Conservation (phyloP, 2,329 filamentous ascomycete species). For the Phialemoniopsis sp. region DNA sequence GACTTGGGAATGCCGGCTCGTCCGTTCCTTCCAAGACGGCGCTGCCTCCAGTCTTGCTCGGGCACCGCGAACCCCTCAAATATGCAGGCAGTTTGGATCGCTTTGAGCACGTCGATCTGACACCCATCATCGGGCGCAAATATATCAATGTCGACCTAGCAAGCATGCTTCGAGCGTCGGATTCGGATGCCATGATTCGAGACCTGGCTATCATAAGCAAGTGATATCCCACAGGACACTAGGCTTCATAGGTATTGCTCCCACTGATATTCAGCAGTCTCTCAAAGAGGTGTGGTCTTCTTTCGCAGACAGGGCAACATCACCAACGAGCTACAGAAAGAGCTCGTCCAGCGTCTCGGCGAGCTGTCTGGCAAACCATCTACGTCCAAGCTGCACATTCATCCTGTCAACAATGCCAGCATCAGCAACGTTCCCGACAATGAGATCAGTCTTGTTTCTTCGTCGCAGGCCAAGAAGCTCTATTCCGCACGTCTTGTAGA, state of each 20-base stretch:
- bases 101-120: constrained; percentile 22
- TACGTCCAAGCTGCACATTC: constrained; percentile 47
- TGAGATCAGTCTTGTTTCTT: no score
- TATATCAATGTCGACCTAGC: constrained; percentile 22
- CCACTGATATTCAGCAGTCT: no score
- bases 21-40: no score
- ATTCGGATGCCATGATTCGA: constrained; percentile 21
- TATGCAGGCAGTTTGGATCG: constrained; percentile 21
- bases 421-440: constrained; percentile 14
- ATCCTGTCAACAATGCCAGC: constrained; percentile 28
- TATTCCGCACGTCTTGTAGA: no score
- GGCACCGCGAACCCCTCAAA: no score
- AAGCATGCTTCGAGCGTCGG: constrained; percentile 20
- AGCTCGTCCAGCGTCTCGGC: constrained; percentile 10
- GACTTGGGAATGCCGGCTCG: no score
- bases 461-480: constrained; percentile 8
- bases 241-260: no score
- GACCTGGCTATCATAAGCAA: constrained; percentile 17
- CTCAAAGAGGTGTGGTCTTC: constrained; percentile 44
- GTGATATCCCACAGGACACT: no score
- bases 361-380: constrained; percentile 25
- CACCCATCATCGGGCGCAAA: constrained; percentile 26
- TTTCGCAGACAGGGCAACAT: constrained; percentile 38
- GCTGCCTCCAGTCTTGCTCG: no score
- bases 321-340: constrained; percentile 7